Evolutionary conservation across 2,329 filamentous ascomycete genomes (phyloP), one percentile per base, ranked within the genome.

Genomic region (Zelopaecilomyces penicillatus): DNA sequence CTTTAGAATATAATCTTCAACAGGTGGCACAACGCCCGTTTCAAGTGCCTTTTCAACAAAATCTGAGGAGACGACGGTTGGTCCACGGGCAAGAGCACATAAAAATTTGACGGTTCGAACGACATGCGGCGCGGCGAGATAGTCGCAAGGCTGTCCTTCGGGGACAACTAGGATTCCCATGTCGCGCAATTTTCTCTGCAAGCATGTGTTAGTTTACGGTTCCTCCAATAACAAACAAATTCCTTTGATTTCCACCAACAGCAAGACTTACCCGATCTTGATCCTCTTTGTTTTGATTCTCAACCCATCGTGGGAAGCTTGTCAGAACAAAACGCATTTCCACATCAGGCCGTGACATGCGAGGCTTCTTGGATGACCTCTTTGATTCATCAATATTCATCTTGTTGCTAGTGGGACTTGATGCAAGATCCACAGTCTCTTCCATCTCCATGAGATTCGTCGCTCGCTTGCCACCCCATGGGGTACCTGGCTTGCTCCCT

Each of bases 101-200:
- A 97, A 82, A 60, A 98, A 98, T 60, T 98, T 98, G 61, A 87
- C 82, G 0, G 93, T 98, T 33, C 93, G 84, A 31, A 96, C 79
- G 49, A 97, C 80, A 36, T 81, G 78, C 1, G 91, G 93, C 4
- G 91, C 91, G 31, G 88, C 89, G 8, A 98, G 77, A 60, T 95
- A 87, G 55, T 91, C 87, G 60, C 87, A 93, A 37, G 79, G 75
- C 39, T 78, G 76, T 28, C 81, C 80, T 57, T 95, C 86, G 54
- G 83, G 75, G 4, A 87, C 84, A 26, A 95, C 78, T 53, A 82
- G 74, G 45, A 98, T 86, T 6, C 93, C 93, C 32, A 97, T 69
- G 38, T 85, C 80, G 48, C 90, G 85, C 44, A 98, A 74, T 66
- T 85, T 85, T 67, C 76, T 82, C 87, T 94, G 56, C 49, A 44